Base-by-base conservation (phyloP, 371 early-diverging fungal genomes). In the Mortierella sp. region DNA sequence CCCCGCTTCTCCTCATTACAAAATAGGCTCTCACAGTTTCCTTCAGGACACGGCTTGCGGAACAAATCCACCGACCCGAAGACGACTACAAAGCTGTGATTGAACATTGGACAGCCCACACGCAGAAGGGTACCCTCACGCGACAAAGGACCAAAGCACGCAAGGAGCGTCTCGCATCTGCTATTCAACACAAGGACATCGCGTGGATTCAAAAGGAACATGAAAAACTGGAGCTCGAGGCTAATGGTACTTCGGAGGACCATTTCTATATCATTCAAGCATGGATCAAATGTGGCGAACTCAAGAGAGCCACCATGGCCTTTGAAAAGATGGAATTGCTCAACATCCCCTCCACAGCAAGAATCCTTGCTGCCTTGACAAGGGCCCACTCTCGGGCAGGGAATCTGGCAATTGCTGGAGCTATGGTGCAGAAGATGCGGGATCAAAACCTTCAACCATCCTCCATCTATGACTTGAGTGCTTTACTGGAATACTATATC, bases 51-150 rank as follows among this genome's bases (percentile, higher is more conserved):
- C 65, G 78, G 13, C 54, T 76, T 2, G 78, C 78, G 18, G 70
- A 76, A 23, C 78, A 76, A 39, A 58, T 62, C 13, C 78, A 76
- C 43, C 61, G 57, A 47, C 70, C 78, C 10, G 78, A 76, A 34
- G 70, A 76, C 49, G 66, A 54, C 12, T 76, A 70, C 54, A 76
- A 76, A 19, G 58, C 78, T 16, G 66, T 76, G n/a, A 76, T 76
- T 27, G 70, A 76, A 10, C 62, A 70, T 49, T 76, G 70, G 78
- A 66, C 70, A 31, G 66, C 63, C 0, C 78, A 76, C 31, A 58
- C 64, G 2, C 78, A 76, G 54, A 64, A 62, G 28, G 62, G 70
- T 18, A 54, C 58, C 26, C 50, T 62, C 18, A 54, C 59, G 31
- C 62, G 63, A 13, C 64, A 69, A 34, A 54, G 70, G 18, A 66